Conservation (phyloP, 148 eudicot species). For the Dysphania ambrosioides region DNA sequence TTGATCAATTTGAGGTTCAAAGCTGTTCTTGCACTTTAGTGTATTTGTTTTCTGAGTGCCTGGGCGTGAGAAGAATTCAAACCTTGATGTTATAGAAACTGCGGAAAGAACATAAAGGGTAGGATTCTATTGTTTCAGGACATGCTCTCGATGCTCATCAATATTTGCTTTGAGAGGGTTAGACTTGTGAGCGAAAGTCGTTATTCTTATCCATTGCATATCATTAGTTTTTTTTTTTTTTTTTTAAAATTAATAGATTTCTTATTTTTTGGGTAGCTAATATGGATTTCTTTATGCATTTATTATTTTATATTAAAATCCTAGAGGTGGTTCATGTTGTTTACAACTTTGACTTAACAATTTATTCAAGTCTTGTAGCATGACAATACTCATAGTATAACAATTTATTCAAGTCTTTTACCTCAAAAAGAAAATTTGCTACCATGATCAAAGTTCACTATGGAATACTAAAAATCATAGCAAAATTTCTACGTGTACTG, state of each 20-base stretch:
- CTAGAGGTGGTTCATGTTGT: too few species aligned
- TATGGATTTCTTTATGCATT: background rate
- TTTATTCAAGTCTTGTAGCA: too few species aligned
- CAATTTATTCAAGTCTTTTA: too few species aligned
- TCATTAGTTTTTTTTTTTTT: background rate
- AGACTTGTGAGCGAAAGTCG: background rate
- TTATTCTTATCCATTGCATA: background rate
- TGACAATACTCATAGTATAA: too few species aligned
- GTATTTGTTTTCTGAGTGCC: constrained; percentile 1
- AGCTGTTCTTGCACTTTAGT: background rate
- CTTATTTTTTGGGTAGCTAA: background rate
- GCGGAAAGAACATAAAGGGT: background rate
- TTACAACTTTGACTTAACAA: too few species aligned
- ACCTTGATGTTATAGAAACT: background rate
- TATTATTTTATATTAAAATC: background rate
- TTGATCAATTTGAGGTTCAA: background rate
- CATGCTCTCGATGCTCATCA: background rate
- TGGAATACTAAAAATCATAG: too few species aligned
- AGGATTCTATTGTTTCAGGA: background rate
- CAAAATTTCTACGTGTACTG: too few species aligned
- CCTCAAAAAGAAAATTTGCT: too few species aligned
- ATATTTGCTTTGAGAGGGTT: background rate
- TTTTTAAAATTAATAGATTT: too few species aligned
- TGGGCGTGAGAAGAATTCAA: background rate
- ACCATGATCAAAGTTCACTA: too few species aligned